These are phyloP conservation scores for Ganoderma meredithae DNA, from an alignment of 1,284 basidiomycete genomes.

Conservation along the genomic window DNA sequence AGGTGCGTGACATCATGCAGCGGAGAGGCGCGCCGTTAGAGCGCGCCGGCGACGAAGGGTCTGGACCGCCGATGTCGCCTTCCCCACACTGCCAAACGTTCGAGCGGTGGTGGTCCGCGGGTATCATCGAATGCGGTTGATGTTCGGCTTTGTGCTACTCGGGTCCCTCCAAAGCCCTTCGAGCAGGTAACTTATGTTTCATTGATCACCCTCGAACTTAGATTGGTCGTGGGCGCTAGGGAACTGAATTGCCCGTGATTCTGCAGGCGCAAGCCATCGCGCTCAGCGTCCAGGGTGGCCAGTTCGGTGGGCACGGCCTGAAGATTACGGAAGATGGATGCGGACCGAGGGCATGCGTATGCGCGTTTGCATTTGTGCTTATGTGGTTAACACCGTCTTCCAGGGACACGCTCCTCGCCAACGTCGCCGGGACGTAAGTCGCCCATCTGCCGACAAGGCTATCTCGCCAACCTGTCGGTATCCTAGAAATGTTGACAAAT, in stretches of 20 bases:
- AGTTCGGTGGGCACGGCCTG: slow-evolving; percentile 59
- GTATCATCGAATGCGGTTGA: slow-evolving; percentile 1
- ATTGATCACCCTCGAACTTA: slow-evolving; percentile 12
- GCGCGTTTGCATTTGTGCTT: neutral
- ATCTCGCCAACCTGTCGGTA: neutral
- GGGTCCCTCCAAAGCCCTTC: slow-evolving; percentile 20
- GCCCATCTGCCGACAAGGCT: slow-evolving; percentile 3
- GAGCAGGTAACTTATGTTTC: slow-evolving; percentile 29
- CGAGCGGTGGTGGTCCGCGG: neutral
- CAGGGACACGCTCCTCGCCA: slow-evolving; percentile 47
- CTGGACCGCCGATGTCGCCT: slow-evolving; percentile 6
- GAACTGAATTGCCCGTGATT: slow-evolving; percentile 8
- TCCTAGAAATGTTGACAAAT: neutral
- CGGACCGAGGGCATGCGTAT: slow-evolving; percentile 35
- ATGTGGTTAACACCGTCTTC: slow-evolving; percentile 9
- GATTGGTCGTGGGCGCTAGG: slow-evolving; percentile 7
- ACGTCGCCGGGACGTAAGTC: slow-evolving; percentile 55
- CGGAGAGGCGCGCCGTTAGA: slow-evolving; percentile 15
- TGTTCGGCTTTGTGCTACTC: neutral
- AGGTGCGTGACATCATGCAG: slow-evolving; percentile 33
- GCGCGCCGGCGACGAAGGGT: slow-evolving; percentile 6
- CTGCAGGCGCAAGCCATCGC: slow-evolving; percentile 56
- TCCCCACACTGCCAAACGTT: neutral
- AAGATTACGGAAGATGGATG: slow-evolving; percentile 59
- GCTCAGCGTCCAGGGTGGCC: slow-evolving; percentile 57